These are phyloP conservation scores for Fistulinella prunicolor DNA, from an alignment of 768 basidiomycete genomes.

Conservation along the genomic window DNA sequence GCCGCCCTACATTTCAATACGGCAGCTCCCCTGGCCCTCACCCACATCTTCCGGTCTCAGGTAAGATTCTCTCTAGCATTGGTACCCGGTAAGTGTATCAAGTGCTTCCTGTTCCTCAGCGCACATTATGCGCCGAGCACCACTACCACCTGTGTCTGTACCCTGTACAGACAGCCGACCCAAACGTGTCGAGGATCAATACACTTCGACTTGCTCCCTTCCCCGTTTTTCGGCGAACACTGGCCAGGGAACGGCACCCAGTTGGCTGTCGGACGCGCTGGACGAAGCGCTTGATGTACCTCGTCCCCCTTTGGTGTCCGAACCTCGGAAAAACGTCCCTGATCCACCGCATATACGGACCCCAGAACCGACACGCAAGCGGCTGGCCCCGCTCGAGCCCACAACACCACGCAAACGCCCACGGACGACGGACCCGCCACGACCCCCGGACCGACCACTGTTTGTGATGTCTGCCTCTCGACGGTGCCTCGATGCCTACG, in stretches of 20 bases:
- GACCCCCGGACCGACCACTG: background rate
- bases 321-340: background rate
- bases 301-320: background rate
- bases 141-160: background rate
- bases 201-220: background rate
- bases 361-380: constrained; percentile 5
- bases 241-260: background rate
- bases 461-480: background rate
- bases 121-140: background rate
- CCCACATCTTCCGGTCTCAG: constrained; percentile 1
- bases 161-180: background rate
- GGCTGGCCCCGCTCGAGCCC: constrained; percentile 1
- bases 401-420: constrained; percentile 1
- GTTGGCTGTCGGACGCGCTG: constrained; percentile 7
- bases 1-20: background rate
- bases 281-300: background rate
- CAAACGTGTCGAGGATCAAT: background rate
- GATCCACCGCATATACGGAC: constrained; percentile 6
- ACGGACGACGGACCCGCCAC: background rate
- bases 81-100: constrained; percentile 4
- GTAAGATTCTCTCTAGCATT: constrained; percentile 10
- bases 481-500: constrained; percentile 12
- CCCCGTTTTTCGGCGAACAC: background rate
- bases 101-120: constrained; percentile 8
- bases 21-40: constrained; percentile 13